phyloP scores from a whole-genome alignment of 2,329 filamentous ascomycete genomes.

The Fusarium setosum region DNA sequence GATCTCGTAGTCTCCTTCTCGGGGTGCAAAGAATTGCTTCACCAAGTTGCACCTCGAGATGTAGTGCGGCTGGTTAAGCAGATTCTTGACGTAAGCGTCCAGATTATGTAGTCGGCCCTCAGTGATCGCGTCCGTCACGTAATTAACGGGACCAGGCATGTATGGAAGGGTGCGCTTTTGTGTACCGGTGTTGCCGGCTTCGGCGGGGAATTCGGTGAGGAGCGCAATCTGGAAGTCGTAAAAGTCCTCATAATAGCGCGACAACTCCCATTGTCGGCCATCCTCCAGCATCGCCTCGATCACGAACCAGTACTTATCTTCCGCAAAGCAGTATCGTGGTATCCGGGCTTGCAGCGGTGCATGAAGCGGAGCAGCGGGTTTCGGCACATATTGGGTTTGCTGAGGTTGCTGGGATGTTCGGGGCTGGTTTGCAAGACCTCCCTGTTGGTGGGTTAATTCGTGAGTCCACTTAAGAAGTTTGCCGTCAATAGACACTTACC shows the following conservation, averaged over 20 bases:
- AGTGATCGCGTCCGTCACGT: conserved; percentile 97
- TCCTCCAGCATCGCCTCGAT: conserved; percentile 93
- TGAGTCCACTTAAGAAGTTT: neutral
- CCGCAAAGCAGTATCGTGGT: conserved; percentile 92
- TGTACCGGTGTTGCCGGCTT: conserved; percentile 86
- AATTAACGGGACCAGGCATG: conserved; percentile 98
- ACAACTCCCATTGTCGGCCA: conserved; percentile 91
- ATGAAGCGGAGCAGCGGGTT: conserved; percentile 67
- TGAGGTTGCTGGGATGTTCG: conserved; percentile 47
- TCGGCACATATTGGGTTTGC: conserved; percentile 49
- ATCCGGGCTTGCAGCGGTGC: conserved; percentile 87
- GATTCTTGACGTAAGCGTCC: conserved; percentile 94
- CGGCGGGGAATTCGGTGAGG: conserved; percentile 89
- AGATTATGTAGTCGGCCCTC: conserved; percentile 92
- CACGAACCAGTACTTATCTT: conserved; percentile 99
- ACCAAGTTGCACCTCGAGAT: conserved; percentile 88
- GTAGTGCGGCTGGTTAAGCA: conserved; percentile 84
- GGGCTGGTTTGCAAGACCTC: conserved; percentile 39
- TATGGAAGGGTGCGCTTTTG: conserved; percentile 89
- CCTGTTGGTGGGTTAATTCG: conserved; percentile 29
- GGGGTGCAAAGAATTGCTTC: conserved; percentile 89
- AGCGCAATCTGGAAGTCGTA: conserved; percentile 98
- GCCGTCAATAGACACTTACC: conserved; percentile 34
- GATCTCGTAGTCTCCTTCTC: conserved; percentile 93
- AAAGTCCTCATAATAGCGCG: conserved; percentile 97